These are phyloP conservation scores for Backusella psychrophila DNA, from an alignment of 192 early-diverging fungal genomes.

Conservation along the genomic window DNA sequence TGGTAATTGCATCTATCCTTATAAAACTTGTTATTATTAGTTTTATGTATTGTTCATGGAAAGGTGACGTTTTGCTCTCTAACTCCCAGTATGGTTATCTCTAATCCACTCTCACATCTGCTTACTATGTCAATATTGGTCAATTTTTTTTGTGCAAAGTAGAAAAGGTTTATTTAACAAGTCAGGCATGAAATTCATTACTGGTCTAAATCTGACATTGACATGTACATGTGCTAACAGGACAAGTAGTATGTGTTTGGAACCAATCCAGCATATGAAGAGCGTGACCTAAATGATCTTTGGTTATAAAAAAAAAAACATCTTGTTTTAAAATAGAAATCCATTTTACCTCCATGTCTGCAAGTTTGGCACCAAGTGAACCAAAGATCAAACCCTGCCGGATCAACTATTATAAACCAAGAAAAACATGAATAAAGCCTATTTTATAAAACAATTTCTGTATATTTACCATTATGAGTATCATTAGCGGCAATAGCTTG, in stretches of 20 bases:
- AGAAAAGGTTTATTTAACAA: neutral
- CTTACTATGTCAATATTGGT: too few relatives aligned
- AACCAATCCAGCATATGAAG: conserved; percentile 93
- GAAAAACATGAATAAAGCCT: neutral
- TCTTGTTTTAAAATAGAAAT: too few relatives aligned
- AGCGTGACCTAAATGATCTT: conserved; percentile 58
- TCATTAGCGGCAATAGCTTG: conserved; percentile 34
- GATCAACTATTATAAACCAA: conserved; percentile 35
- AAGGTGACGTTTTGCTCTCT: too few relatives aligned
- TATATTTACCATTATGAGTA: conserved; percentile 18
- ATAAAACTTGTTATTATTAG: too few relatives aligned
- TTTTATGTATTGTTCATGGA: too few relatives aligned
- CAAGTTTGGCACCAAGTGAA: conserved; percentile 99
- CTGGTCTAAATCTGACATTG: conserved; percentile 43
- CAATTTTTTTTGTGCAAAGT: too few relatives aligned
- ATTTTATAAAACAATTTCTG: neutral
- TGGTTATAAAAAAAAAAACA: neutral
- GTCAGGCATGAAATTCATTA: neutral
- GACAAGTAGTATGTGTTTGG: conserved; percentile 76
- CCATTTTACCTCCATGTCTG: conserved; percentile 72
- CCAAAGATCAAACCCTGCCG: conserved; percentile 79
- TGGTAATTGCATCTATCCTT: too few relatives aligned
- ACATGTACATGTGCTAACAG: conserved; percentile 90
- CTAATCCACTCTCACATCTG: too few relatives aligned
- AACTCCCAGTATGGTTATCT: too few relatives aligned